Base-by-base conservation (phyloP, 495 filamentous ascomycete species). In the Parathielavia appendiculata region DNA sequence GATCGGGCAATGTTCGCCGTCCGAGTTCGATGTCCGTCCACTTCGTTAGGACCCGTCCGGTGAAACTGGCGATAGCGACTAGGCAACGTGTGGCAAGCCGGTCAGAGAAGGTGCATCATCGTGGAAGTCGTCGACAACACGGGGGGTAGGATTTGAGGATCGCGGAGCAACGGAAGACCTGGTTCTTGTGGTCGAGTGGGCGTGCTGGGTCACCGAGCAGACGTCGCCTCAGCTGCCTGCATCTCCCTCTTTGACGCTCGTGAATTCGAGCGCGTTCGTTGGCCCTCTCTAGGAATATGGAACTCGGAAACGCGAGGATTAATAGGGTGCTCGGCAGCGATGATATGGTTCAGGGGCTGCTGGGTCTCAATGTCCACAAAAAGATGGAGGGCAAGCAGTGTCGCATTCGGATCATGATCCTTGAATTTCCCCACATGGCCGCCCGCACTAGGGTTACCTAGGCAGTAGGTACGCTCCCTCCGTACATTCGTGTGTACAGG, bases 111-210 rank as follows among this genome's bases (percentile, higher is more conserved):
- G 6, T 9, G 41, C 56, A 52, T 47, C 19, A 16, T 58, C 41
- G 40, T 52, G 22, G 41, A 44, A 2, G 19, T 9, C 4, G 10
- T 36, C 4, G 39, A 34, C n/a, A 12, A 10, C 38, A 5, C 26
- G 38, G 39, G 39, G 14, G 4, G 19, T 11, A 19, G 26, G 23
- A 19, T 46, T 58, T 40, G 48, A 32, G 13, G 20, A 46, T 47
- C 20, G 50, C 39, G 38, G 36, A 41, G 46, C 44, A 57, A 14
- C 36, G 54, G 38, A 43, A 23, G 55, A 44, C 47, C 36, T 35
- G 47, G 14, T 19, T 45, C 38, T 36, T n/a, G n/a, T n/a, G 10
- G 46, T 32, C 23, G 45, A 50, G 54, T 17, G 35, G 45, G 54
- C 45, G 26, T 48, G 34, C 11, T 19, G 5, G 48, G 47, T 57